phyloP scores from a whole-genome alignment of 257 asterid species.

The Nicotiana otophora region DNA sequence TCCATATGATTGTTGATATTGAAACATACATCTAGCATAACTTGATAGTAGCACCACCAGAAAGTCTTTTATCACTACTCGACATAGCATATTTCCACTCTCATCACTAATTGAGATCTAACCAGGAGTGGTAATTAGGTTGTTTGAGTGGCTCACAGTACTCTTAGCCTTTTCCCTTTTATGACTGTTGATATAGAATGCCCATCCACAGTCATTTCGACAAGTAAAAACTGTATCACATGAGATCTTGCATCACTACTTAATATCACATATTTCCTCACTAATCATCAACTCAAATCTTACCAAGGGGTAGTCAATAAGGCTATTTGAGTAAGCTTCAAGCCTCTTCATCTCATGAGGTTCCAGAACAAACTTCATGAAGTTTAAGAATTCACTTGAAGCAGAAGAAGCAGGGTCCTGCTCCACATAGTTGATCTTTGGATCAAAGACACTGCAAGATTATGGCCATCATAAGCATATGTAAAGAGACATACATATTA shows the following conservation, averaged over 20 bases:
- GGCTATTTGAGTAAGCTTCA: constrained; percentile 76
- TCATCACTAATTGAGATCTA: not conserved
- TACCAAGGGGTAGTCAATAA: constrained; percentile 62
- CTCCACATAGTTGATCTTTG: constrained; percentile 61
- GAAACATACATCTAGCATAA: not conserved
- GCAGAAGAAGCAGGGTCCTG: constrained; percentile 32
- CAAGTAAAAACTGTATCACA: not conserved
- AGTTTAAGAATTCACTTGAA: constrained; percentile 37
- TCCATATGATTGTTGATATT: not conserved
- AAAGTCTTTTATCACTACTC: not conserved
- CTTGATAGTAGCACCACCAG: not conserved
- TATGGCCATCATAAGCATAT: constrained; percentile 21
- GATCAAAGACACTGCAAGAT: constrained; percentile 81
- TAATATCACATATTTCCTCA: not conserved
- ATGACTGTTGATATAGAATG: not conserved
- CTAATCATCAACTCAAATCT: constrained; percentile 8
- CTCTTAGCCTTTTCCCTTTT: not conserved
- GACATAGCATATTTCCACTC: not conserved
- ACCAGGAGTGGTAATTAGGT: not conserved
- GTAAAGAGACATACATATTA: constrained; percentile 7
- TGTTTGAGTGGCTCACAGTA: not conserved
- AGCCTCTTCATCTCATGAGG: constrained; percentile 58
- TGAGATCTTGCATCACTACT: not conserved
- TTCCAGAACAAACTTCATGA: constrained; percentile 39
- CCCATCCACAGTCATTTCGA: not conserved